Evolutionary conservation across 345 rosid species (phyloP).

Genomic region (Aquilaria sinensis): DNA sequence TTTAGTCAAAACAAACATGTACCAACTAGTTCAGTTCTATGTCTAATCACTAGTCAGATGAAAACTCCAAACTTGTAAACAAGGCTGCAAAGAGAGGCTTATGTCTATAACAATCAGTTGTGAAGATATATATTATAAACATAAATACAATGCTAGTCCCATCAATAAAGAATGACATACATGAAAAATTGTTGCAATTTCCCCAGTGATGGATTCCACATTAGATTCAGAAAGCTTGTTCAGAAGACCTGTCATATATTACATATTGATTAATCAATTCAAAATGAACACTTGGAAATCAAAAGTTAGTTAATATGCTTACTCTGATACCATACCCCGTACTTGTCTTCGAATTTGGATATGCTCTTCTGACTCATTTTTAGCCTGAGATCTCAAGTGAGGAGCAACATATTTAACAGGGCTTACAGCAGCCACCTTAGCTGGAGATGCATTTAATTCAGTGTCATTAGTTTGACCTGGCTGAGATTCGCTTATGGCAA

Average conservation of each 20-base stretch:
- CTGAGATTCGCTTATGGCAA: constrained; percentile 10
- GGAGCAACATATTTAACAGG: constrained; percentile 66
- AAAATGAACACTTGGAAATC: constrained; percentile 12
- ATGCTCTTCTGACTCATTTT: constrained; percentile 62
- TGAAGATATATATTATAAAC: neutral
- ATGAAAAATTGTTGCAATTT: constrained; percentile 53
- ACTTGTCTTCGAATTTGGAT: constrained; percentile 57
- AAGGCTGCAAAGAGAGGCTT: neutral
- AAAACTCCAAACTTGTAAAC: neutral
- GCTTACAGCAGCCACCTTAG: constrained; percentile 18
- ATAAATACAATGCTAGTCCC: neutral
- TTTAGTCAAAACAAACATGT: too few relatives aligned
- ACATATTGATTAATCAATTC: constrained; percentile 5
- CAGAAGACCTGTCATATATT: constrained; percentile 61
- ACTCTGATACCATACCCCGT: constrained; percentile 46
- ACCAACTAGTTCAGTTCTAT: too few relatives aligned
- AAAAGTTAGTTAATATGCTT: constrained; percentile 9
- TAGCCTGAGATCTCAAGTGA: constrained; percentile 48
- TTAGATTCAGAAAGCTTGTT: constrained; percentile 83
- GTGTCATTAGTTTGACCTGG: constrained; percentile 18
- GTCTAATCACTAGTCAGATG: too few relatives aligned
- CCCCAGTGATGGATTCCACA: constrained; percentile 77
- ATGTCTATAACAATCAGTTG: neutral
- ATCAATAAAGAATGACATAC: constrained; percentile 32
- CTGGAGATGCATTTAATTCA: constrained; percentile 22